phyloP scores from a whole-genome alignment of 1,284 basidiomycete species.

The Tetrapyrgos nigripes region DNA sequence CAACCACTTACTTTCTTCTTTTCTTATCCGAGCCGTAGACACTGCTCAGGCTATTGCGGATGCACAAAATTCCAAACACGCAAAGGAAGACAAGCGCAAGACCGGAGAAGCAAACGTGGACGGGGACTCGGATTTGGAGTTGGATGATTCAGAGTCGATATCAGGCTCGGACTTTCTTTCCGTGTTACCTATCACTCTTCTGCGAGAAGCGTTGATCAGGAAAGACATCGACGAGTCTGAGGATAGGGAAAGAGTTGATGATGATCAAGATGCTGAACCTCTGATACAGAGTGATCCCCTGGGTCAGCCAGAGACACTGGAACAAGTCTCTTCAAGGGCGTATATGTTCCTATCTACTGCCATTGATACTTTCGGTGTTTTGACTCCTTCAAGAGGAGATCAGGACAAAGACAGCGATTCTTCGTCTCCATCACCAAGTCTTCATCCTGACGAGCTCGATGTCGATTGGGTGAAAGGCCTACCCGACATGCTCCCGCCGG shows the following conservation, averaged over 20 bases:
- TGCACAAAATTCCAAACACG: neutral
- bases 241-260: neutral
- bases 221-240: neutral
- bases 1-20: constrained; percentile 1
- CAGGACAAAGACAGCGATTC: neutral
- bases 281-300: neutral
- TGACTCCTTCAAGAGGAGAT: neutral
- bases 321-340: neutral
- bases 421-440: neutral
- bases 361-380: neutral
- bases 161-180: neutral
- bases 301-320: neutral
- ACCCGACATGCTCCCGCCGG: neutral
- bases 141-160: too few species aligned
- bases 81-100: neutral
- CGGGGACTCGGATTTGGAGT: neutral
- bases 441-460: constrained; percentile 2
- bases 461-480: neutral
- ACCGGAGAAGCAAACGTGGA: neutral
- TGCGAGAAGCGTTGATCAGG: neutral
- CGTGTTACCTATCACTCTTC: neutral
- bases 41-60: constrained; percentile 1
- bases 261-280: neutral
- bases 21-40: neutral
- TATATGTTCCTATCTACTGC: neutral